Evolutionary conservation across 2,329 filamentous ascomycete species (phyloP), one percentile per base, ranked within the genome.

Genomic region (Sporothrix curviconia): DNA sequence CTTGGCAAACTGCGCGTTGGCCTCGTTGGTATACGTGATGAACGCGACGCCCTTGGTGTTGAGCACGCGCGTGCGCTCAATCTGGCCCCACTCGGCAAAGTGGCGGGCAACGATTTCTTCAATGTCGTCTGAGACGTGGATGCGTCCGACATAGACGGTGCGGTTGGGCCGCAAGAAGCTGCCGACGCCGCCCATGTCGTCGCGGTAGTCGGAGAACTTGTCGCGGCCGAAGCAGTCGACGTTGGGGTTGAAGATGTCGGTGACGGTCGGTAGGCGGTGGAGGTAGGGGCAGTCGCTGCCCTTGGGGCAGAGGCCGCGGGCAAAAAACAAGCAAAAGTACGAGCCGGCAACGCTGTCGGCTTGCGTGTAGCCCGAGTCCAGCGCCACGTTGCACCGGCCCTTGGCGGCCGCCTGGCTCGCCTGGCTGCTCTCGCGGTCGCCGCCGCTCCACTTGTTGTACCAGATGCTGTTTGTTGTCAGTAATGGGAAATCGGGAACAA

Each of bases 361-460:
- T 60, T 83, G 83, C 2, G 89, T 94, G 69, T 87, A 94, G 42
- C 89, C 89, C 57, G 79, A 83, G 68, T 94, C 94, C 60, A 80
- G 83, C 1, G 86, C 86, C 60, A 99, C 78, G 68, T 92, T 94
- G 78, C 94, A 97, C 56, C 95, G 88, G 2, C 87, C 87, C 63
- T 87, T 85, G 3, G 94, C 92, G 14, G 86, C 82, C 22, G 86
- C 88, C 68, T 96, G 87, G 36, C 87, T 90, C 4, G 91, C 81
- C 67, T 92, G 91, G 65, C 92, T 90, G 76, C 95, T 91, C 69
- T 97, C 92, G 60, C 91, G 84, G 72, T 99, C 94, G 67, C 94
- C 94, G 64, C 94, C 94, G 1, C 86, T 88, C 92, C 92, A 97
- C 74, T 96, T 97, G 76, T 96, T 96, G 75, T 96, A 96, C 92